phyloP scores from a whole-genome alignment of 139 green algal genomes.

The Nannochloris sp. region DNA sequence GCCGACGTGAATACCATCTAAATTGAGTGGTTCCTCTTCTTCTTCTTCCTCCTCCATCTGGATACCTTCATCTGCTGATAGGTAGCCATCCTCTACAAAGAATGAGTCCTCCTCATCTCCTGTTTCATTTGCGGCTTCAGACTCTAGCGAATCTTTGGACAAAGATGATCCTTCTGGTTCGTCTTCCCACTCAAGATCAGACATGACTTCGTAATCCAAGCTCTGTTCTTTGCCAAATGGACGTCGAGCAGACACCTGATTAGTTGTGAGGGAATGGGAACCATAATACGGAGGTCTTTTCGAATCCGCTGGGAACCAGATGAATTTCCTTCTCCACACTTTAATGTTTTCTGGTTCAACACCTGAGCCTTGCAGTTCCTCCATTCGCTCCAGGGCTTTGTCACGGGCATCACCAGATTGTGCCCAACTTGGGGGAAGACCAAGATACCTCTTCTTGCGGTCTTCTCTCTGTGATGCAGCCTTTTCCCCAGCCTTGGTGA shows the following conservation, averaged over 20 bases:
- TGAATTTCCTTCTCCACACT: slow-evolving; percentile 52
- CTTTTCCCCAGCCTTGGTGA: background rate
- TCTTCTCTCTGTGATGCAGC: background rate
- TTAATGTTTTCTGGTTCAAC: slow-evolving; percentile 10
- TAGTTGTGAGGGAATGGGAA: slow-evolving; percentile 23
- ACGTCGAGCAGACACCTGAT: slow-evolving; percentile 28
- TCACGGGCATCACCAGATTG: slow-evolving; percentile 11
- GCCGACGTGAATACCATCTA: background rate
- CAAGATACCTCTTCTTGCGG: slow-evolving; percentile 8
- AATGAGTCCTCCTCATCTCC: slow-evolving; percentile 51
- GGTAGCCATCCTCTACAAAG: slow-evolving; percentile 60
- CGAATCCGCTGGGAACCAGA: slow-evolving; percentile 27
- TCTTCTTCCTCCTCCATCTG: slow-evolving; percentile 31
- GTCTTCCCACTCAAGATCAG: slow-evolving; percentile 71
- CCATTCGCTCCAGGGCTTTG: slow-evolving; percentile 2
- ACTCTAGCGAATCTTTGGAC: background rate
- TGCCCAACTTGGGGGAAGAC: slow-evolving; percentile 51
- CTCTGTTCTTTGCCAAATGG: slow-evolving; percentile 32
- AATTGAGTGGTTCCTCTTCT: slow-evolving; percentile 7
- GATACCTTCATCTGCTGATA: slow-evolving; percentile 62
- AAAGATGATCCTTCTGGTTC: slow-evolving; percentile 54
- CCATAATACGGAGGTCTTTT: slow-evolving; percentile 53
- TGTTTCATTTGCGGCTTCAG: slow-evolving; percentile 3
- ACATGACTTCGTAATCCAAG: slow-evolving; percentile 70
- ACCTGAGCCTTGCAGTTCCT: slow-evolving; percentile 1